Evolutionary conservation across 2,329 filamentous ascomycete species (phyloP).

Genomic region (Hymenoscyphus linearis): DNA sequence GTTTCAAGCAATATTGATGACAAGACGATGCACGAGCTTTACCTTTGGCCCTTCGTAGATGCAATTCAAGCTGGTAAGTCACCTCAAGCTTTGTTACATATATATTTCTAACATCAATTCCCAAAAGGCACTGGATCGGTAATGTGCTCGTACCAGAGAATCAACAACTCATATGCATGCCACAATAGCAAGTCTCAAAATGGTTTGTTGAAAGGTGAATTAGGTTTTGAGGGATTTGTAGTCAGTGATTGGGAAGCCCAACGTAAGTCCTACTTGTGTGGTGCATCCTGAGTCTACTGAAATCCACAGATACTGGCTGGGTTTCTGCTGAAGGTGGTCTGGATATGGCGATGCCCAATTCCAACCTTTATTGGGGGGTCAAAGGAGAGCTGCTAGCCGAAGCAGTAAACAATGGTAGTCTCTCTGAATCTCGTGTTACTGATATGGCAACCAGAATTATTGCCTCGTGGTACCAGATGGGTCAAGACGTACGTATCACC

Average conservation of each 20-base stretch:
- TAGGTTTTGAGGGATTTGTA: slow-evolving; percentile 80
- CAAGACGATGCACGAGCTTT: slow-evolving; percentile 26
- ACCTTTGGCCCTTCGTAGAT: slow-evolving; percentile 25
- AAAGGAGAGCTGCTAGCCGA: slow-evolving; percentile 36
- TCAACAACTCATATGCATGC: slow-evolving; percentile 42
- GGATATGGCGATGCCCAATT: slow-evolving; percentile 46
- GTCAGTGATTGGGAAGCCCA: slow-evolving; percentile 84
- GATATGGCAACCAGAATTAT: slow-evolving; percentile 62
- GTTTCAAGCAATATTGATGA: slow-evolving; percentile 19
- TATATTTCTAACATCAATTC: not conserved
- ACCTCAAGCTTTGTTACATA: not conserved
- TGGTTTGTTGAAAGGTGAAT: slow-evolving; percentile 72
- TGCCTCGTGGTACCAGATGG: slow-evolving; percentile 50
- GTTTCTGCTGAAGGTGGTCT: slow-evolving; percentile 71
- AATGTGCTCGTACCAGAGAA: slow-evolving; percentile 21
- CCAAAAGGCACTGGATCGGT: slow-evolving; percentile 13
- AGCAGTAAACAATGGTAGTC: slow-evolving; percentile 55
- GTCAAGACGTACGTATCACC: slow-evolving; percentile 41
- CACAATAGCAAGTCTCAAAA: slow-evolving; percentile 76
- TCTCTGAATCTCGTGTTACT: slow-evolving; percentile 49
- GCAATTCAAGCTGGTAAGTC: slow-evolving; percentile 14
- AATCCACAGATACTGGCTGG: slow-evolving; percentile 40
- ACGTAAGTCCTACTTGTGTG: slow-evolving; percentile 52
- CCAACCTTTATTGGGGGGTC: slow-evolving; percentile 12
- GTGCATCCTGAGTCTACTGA: not conserved